A percentile compares a stretch with the other conserved stretches of the same genome.
These are phyloP conservation scores for Sugiyamaella japonica DNA, from an alignment of 1,139 yeast genomes.

Conservation along the genomic window DNA sequence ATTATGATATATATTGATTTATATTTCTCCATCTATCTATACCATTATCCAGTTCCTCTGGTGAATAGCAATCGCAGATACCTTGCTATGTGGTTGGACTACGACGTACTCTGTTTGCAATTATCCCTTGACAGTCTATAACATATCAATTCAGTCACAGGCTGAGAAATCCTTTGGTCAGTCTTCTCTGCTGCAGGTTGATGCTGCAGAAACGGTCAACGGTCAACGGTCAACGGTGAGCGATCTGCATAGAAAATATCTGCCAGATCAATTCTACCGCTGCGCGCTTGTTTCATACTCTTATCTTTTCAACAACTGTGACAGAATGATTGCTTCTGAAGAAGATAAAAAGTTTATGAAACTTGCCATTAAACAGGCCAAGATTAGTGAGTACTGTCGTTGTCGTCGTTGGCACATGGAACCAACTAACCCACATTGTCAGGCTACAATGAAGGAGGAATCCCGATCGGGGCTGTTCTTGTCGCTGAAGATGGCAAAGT, in stretches of 20 bases:
- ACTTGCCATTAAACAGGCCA: slow-evolving; percentile 41
- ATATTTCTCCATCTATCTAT: too few relatives aligned
- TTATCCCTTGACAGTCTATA: too few relatives aligned
- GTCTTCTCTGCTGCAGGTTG: not conserved
- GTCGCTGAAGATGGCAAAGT: slow-evolving; percentile 72
- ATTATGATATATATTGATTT: not conserved
- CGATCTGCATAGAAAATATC: not conserved
- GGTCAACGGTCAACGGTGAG: too few relatives aligned
- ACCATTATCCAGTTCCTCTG: too few relatives aligned
- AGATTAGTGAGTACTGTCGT: slow-evolving; percentile 29
- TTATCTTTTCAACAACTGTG: not conserved
- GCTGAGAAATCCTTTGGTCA: too few relatives aligned
- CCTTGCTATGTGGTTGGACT: too few relatives aligned
- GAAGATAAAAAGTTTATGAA: slow-evolving; percentile 33
- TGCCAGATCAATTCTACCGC: not conserved
- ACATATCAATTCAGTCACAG: too few relatives aligned
- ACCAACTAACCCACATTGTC: slow-evolving; percentile 5
- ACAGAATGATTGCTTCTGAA: slow-evolving; percentile 10
- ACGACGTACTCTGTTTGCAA: too few relatives aligned
- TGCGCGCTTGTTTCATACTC: not conserved
- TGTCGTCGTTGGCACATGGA: not conserved
- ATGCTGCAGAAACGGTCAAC: too few relatives aligned
- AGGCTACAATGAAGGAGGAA: slow-evolving; percentile 82
- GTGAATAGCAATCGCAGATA: too few relatives aligned
- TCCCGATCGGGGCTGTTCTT: slow-evolving; percentile 84